phyloP scores from a whole-genome alignment of 164 flowering plant genomes.

The Piper longum region DNA sequence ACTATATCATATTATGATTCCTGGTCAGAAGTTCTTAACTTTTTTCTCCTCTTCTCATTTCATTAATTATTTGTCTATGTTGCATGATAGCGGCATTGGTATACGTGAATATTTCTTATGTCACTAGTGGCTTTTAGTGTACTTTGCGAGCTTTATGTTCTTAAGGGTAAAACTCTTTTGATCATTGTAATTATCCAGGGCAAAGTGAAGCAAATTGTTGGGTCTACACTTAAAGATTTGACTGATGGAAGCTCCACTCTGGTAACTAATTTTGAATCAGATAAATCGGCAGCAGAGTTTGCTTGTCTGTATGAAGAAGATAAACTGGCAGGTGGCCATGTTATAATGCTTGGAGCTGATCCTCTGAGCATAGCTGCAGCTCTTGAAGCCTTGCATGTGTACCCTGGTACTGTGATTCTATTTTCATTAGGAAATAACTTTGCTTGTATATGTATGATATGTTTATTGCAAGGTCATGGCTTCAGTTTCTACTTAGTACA shows the following conservation, averaged over 20 bases:
- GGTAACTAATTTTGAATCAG: constrained; percentile 86
- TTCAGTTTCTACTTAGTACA: background rate
- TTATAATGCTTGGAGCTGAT: constrained; percentile 97
- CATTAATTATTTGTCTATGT: no score
- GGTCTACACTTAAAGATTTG: constrained; percentile 76
- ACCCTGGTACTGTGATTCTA: constrained; percentile 50
- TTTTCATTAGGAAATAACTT: background rate
- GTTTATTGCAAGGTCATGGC: background rate
- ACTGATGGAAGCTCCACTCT: constrained; percentile 40
- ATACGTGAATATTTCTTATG: no score
- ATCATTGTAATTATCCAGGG: constrained; percentile 38
- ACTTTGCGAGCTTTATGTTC: background rate
- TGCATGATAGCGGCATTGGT: no score
- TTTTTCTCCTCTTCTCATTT: no score
- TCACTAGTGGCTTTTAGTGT: no score
- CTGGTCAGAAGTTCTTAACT: no score
- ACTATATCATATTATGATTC: no score
- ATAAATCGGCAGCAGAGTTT: constrained; percentile 75
- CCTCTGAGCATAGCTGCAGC: constrained; percentile 75
- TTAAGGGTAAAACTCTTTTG: background rate
- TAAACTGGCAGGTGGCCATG: constrained; percentile 91
- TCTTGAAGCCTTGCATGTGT: constrained; percentile 66
- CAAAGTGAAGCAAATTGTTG: constrained; percentile 98
- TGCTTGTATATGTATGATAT: no score
- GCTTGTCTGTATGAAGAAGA: constrained; percentile 66